Conservation (phyloP, 2,329 filamentous ascomycete species). For the Scopulariopsis brevicaulis region DNA sequence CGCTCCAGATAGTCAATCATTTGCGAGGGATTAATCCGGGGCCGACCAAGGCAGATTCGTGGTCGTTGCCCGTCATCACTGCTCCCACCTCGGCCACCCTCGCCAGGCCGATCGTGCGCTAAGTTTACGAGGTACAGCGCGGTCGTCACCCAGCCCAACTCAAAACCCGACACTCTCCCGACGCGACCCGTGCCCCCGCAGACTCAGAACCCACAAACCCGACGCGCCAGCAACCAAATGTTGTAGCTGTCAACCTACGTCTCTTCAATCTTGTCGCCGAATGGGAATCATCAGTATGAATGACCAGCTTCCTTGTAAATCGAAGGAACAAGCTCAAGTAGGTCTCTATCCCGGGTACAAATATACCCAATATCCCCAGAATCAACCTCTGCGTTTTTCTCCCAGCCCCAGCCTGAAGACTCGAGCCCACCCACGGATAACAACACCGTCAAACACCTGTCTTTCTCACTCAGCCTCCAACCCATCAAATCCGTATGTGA, state of each 20-base stretch:
- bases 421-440: background rate
- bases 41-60: background rate
- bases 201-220: background rate
- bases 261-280: background rate
- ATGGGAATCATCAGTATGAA: slow-evolving; percentile 4
- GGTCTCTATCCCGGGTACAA: background rate
- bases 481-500: slow-evolving; percentile 5
- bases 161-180: background rate
- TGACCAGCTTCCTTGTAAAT: slow-evolving; percentile 2
- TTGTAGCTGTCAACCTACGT: slow-evolving; percentile 1
- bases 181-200: background rate
- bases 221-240: slow-evolving; percentile 2
- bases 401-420: background rate
- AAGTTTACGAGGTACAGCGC: background rate
- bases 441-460: background rate
- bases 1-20: background rate
- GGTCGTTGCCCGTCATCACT: background rate
- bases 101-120: background rate
- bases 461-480: background rate
- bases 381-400: background rate
- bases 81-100: background rate
- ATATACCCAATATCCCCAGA: background rate
- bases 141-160: background rate
- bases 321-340: slow-evolving; percentile 4
- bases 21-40: background rate